Base-by-base conservation (phyloP, 176 grass and related monocot species). In the Bonia amplexicaulis region DNA sequence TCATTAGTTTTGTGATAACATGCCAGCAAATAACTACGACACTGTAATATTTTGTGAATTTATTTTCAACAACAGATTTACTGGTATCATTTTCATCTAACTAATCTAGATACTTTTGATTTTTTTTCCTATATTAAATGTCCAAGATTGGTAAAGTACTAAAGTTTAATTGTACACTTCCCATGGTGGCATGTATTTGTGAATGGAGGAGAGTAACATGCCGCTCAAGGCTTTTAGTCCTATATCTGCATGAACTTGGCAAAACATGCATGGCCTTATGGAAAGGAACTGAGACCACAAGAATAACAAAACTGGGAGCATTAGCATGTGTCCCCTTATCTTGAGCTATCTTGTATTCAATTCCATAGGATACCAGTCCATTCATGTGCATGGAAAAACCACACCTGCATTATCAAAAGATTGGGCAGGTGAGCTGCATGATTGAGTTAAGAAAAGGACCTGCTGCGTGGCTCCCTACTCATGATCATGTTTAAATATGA, bases 301-400 rank as follows among this genome's bases (percentile, higher is more conserved):
- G 45, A 85, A 83, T 73, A 88, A 82, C 78, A 88, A 66, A 69
- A 37, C 74, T 58, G 52, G 66, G 62, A 69, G 81, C 89, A 91
- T 84, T 71, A 75, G 35, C 89, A 91, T 87, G 69, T 85, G 83
- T 61, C 74, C 87, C 66, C 86, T 85, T 88, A 79, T 86, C 86
- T 86, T 70, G 46, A 85, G 84, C 75, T 87, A 84, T 87, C 89
- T 47, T 57, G 87, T 89, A 87, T 84, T 86, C 79, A 84, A 92
- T 84, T 84, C 80, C 69, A n/a, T 54, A 77, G 75, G 84, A 92
- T 89, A 81, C 87, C 87, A 76, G 51, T 79, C 80, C 84, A 77
- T 86, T 92, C 70, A 84, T 89, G 84, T 89, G 69, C 80, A 59
- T 89, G 80, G 80, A 67, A 79, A 87, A 85, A 80, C 78, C 64